phyloP scores from a whole-genome alignment of 2,329 filamentous ascomycete species.

The Conoideocrella luteorostrata region DNA sequence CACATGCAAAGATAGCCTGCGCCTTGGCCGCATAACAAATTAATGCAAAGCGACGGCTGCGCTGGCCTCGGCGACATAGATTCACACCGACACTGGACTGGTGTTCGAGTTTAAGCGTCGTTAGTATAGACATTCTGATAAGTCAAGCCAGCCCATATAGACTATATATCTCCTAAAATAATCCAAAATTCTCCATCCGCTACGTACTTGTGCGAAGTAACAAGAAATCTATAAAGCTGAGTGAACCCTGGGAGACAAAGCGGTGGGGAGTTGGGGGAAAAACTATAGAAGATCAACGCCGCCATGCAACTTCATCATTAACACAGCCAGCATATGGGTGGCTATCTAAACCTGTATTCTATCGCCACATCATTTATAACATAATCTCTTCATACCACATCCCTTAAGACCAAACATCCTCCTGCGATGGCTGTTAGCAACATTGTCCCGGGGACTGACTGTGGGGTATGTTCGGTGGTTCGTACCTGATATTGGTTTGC shows the following conservation, averaged over 20 bases:
- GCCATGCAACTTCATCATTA: constrained; percentile 7
- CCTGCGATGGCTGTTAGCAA: constrained; percentile 33
- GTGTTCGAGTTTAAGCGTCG: no score
- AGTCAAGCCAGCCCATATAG: no score
- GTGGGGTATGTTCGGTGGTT: not conserved
- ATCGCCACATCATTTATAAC: not conserved
- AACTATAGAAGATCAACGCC: constrained; percentile 3
- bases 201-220: not conserved
- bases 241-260: not conserved
- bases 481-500: constrained; percentile 90
- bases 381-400: constrained; percentile 5
- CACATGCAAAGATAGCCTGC: no score
- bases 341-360: not conserved
- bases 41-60: no score
- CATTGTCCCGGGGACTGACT: not conserved
- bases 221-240: not conserved
- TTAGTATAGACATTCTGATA: no score
- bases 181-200: no score
- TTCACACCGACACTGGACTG: no score
- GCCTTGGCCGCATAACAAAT: no score
- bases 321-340: not conserved
- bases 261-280: not conserved
- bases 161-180: no score
- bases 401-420: constrained; percentile 63
- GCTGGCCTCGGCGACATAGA: no score